Evolutionary conservation across 139 green algal genomes (phyloP), one percentile per base, ranked within the genome.

Genomic region (Parachlorella kessleri): DNA sequence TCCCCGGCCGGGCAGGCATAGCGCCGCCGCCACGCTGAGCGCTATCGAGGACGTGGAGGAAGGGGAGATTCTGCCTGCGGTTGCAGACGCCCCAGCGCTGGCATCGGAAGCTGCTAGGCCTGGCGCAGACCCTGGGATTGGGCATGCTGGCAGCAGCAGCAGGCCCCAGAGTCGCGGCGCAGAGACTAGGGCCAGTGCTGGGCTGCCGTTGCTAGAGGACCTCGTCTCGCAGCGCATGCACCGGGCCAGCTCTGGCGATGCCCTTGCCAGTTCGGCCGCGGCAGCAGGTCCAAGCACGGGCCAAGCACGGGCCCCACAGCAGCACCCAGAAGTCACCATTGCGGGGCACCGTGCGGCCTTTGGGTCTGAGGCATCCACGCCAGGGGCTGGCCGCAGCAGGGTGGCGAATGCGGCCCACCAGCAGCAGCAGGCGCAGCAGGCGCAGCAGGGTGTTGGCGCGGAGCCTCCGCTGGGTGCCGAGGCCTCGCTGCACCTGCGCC

Each of bases 171-270:
- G 53, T 26, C 36, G 35, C 7, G n/a, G 32, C 14, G 6, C 18
- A 70, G n/a, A 23, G 30, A 37, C 36, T 24, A 9, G 14, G 0
- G 72, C 3, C 0, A 2, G 28, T 2, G 36, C 72, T 4, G 48
- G 1, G 28, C 23, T 81, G 3, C 38, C 35, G 6, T 36, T 48
- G 2, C 0, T 81, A 8, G 75, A 75, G 26, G 75, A 36, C 14
- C 26, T 81, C 9, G 75, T 81, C 37, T 37, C 28, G 48, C 35
- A 75, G 66, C 75, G 75, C 66, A 70, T 81, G 66, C 66, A 66
- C 28, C 75, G 66, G 10, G 33, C 41, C 3, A 53, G 37, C 6
- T 74, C 75, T 1, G 36, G 66, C n/a, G 33, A 40, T 2, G 36
- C 35, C 8, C 66, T 81, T 41, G 10, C 66, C 3, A 18, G 30